Evolutionary conservation across 1,139 yeast species (phyloP), one percentile per base, ranked within the genome.

Genomic region (Debaryomycetaceae sp.): DNA sequence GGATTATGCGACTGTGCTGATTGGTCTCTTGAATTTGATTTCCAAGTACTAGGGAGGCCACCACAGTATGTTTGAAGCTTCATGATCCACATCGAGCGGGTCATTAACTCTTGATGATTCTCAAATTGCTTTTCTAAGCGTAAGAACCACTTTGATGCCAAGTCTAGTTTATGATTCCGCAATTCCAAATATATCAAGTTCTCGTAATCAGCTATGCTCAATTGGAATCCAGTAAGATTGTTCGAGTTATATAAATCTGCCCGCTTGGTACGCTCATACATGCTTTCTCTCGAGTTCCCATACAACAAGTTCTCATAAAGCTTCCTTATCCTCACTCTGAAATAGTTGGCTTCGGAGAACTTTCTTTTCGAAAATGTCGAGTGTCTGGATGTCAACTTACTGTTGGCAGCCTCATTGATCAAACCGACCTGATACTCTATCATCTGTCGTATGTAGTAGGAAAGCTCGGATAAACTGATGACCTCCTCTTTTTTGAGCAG

Each of bases 111-210:
- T 22, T 41, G 41, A 37, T 50, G 49, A n/a, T 51, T 41, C 0
- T 53, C 51, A 45, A 45, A 59, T 41, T 63, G 62, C 14, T 48
- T 45, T 40, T 67, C 68, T 43, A 72, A 65, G 38, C 64, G 53
- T 38, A 58, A 62, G 48, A 70, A 66, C 78, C 78, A 72, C 45
- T 62, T 63, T 4, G 69, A 59, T 1, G 74, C 76, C 50, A 72
- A 59, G 52, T 73, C 78, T 31, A 65, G 49, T 49, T 72, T 73
- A 34, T 51, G 54, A 51, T 68, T 69, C 44, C 55, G 52, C 42
- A 66, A 55, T 50, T 74, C 79, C 41, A 73, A 54, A 38, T 41
- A 35, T 34, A 72, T 63, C 46, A 74, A 57, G 52, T 69, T 72
- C 50, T 73, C 77, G 50, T 63, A 72, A 54, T 74, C 78, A 4